Base-by-base conservation (phyloP, 805 yeast species). In the Zygosaccharomyces rouxii region DNA sequence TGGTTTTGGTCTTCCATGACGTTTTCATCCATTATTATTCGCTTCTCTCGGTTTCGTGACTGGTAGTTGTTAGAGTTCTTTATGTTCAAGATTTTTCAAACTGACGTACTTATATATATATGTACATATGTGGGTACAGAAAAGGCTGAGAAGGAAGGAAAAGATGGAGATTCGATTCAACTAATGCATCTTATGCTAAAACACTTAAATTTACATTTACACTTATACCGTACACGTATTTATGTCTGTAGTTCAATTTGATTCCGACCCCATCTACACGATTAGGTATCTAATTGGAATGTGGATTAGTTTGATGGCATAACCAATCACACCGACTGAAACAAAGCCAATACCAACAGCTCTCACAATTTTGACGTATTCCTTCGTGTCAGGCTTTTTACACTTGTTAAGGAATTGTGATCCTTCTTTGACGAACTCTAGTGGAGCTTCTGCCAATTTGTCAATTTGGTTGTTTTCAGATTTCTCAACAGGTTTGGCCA, bases 271-370 rank as follows among this genome's bases (percentile, higher is more conserved):
- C 37, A 13, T 35, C 76, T 76, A 89, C 59, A 89, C 97, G 73
- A 90, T 88, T 75, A 89, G 82, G 74, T 89, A 90, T 77, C 97
- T 86, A 75, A 90, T 89, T 67, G 97, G 97, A 64, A 90, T 90
- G 73, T 90, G 97, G 62, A 90, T 74, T 67, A 92, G 80, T 74
- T 92, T 92, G 72, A 94, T 94, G 64, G 84, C 86, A 73, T 89
- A 92, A 50, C 99, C 99, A 64, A 94, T 95, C 62, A 88, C 85
- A 66, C 99, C 99, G 90, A 92, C 94, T 81, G 92, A 92, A 60
- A 92, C 75, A 72, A 92, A 92, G 58, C 99, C 99, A 55, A 90
- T 78, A 62, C 98, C 98, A 46, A 92, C 98, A 46, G 97, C 97
- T 72, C 94, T 86, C 55, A 94, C 79, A 65, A 92, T 86, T 71